Base-by-base conservation (phyloP, 78 protist species). In the Anaeramoeba ignava region DNA sequence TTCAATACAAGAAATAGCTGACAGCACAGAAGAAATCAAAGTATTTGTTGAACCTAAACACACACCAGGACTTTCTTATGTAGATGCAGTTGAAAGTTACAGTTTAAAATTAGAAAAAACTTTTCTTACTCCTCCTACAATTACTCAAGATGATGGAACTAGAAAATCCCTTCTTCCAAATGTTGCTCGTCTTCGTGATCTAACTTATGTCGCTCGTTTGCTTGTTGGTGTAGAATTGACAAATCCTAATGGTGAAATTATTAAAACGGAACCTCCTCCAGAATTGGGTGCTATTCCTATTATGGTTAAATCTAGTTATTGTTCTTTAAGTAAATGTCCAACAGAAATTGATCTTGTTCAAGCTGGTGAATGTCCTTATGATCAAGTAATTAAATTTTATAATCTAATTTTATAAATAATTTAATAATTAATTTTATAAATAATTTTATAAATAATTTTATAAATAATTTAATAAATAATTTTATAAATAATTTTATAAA, bases 311-410 rank as follows among this genome's bases (percentile, higher is more conserved):
- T 96, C 99, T 31, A 39, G 85, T 40, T 90, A 40, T 83, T 98
- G 99, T 90, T n/a, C 40, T 78, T 88, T 95, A 39, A 42, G 31
- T 73, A 81, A 81, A 31, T 2, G 73, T 54, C 73, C 8, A n/a
- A 23, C 12, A 2, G 85, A 88, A 68, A 23, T 41, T 40, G 94
- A 89, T 3, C 54, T 93, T 1, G 82, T 89, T 17, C 42, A 80
- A 0, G 67, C 91, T 41, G 97, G 97, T 36, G 99, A 98, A 92
- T 98, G 99, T 87, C 84, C 91, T 36, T 93, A 86, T 83, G 99
- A 98, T 87, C 96, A 93, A 82, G 39, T 34, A 54, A 54, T 27
- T 27, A 54, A 27, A 27, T 54, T 54, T 54, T 27, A 27, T 54
- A 54, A 17, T 17, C 78, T 31, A 31, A 27, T 27, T 31, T 67